Evolutionary conservation across 441 rosid species (phyloP).

Genomic region (Mallotus japonicus): DNA sequence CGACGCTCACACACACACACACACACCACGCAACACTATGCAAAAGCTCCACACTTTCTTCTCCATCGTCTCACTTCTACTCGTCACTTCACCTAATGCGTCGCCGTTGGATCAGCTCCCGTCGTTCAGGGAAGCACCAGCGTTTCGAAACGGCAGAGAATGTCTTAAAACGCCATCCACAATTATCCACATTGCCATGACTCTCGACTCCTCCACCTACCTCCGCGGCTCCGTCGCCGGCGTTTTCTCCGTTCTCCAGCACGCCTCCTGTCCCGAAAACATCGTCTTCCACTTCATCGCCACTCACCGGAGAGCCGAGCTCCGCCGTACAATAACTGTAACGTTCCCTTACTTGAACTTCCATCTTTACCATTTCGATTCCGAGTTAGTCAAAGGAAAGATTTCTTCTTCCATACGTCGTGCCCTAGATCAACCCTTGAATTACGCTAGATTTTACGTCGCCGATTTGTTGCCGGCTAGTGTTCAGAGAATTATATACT

Average conservation of each 20-base stretch:
- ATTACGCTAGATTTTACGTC: slow-evolving; percentile 72
- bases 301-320: slow-evolving; percentile 38
- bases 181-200: slow-evolving; percentile 65
- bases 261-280: slow-evolving; percentile 67
- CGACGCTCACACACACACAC: not conserved
- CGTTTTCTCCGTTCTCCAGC: slow-evolving; percentile 62
- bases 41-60: slow-evolving; percentile 6
- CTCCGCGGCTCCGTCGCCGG: slow-evolving; percentile 65
- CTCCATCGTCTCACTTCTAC: slow-evolving; percentile 11
- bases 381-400: slow-evolving; percentile 45
- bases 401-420: slow-evolving; percentile 58
- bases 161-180: slow-evolving; percentile 41
- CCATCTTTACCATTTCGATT: slow-evolving; percentile 50
- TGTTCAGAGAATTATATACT: slow-evolving; percentile 59
- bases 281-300: slow-evolving; percentile 67
- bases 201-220: slow-evolving; percentile 60
- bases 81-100: not conserved
- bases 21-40: not conserved
- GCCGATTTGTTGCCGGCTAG: slow-evolving; percentile 57
- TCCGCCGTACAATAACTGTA: slow-evolving; percentile 41
- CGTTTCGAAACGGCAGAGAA: slow-evolving; percentile 70
- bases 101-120: slow-evolving; percentile 34
- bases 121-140: slow-evolving; percentile 66
- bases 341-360: slow-evolving; percentile 53
- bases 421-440: slow-evolving; percentile 70